Conservation (phyloP, 352 stramenopile genomes). For the Pythium oligandrum region DNA sequence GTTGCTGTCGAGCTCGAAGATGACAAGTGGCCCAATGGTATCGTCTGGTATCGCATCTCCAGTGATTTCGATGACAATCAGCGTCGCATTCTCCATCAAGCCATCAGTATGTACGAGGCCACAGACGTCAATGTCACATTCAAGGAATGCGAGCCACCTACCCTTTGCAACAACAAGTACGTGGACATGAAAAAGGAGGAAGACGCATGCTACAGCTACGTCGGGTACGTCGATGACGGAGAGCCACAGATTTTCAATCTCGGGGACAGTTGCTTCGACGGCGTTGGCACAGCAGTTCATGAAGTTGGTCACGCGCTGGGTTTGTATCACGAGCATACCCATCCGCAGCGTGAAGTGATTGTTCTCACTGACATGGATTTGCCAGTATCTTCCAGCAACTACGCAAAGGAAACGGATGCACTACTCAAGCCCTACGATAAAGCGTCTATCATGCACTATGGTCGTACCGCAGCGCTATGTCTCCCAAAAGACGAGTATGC, state of each 20-base stretch:
- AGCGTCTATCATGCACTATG: conserved; percentile 79
- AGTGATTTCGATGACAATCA: conserved; percentile 36
- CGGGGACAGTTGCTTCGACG: conserved; percentile 56
- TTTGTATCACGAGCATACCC: conserved; percentile 69
- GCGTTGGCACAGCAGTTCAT: conserved; percentile 45
- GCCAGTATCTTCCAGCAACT: conserved; percentile 59
- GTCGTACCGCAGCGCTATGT: conserved; percentile 50
- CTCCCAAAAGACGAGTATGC: conserved; percentile 65
- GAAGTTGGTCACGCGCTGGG: conserved; percentile 65
- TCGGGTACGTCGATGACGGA: conserved; percentile 63
- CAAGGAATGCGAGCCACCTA: conserved; percentile 52
- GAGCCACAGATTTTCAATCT: conserved; percentile 70
- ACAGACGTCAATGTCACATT: conserved; percentile 61
- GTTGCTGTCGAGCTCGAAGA: conserved; percentile 49
- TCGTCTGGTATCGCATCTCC: conserved; percentile 69
- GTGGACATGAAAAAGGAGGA: conserved; percentile 69
- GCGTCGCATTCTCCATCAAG: conserved; percentile 43
- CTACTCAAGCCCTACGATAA: conserved; percentile 64
- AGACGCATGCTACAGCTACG: conserved; percentile 66
- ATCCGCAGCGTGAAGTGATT: conserved; percentile 62
- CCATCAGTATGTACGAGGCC: conserved; percentile 48
- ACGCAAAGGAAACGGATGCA: conserved; percentile 55
- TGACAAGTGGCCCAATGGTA: conserved; percentile 60
- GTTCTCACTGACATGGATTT: conserved; percentile 58
- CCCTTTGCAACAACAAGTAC: conserved; percentile 61